phyloP scores from a whole-genome alignment of 2,329 filamentous ascomycete genomes.

The Juglanconis oblonga region DNA sequence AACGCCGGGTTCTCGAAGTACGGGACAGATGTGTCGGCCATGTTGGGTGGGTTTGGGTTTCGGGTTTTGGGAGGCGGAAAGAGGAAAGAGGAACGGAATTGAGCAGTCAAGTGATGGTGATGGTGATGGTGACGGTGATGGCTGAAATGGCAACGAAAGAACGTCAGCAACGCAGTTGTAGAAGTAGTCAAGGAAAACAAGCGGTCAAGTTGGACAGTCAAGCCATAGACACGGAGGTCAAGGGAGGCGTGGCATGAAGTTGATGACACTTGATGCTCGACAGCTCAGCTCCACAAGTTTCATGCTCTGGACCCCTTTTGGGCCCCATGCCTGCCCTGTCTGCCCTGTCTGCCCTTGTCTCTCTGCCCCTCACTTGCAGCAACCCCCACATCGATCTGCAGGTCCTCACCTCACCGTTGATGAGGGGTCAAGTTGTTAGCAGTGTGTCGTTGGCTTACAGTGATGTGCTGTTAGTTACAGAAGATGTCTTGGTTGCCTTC shows the following conservation, averaged over 20 bases:
- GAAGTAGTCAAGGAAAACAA: no score
- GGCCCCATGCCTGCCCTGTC: background rate
- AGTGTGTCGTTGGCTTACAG: no score
- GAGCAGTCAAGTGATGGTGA: background rate
- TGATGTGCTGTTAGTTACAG: background rate
- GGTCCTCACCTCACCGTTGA: conserved; percentile 2
- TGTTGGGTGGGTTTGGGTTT: background rate
- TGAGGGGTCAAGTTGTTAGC: background rate
- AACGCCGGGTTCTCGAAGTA: conserved; percentile 72
- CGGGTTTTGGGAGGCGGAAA: background rate
- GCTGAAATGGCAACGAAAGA: no score
- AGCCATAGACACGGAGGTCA: no score
- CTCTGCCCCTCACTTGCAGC: background rate
- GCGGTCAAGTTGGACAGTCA: no score
- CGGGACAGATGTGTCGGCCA: conserved; percentile 44
- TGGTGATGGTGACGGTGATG: conserved; percentile 9
- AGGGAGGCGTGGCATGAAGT: no score
- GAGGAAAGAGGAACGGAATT: background rate
- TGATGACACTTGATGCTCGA: no score
- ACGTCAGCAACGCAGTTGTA: no score
- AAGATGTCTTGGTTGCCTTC: background rate
- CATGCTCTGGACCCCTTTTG: conserved; percentile 1
- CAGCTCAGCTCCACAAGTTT: background rate
- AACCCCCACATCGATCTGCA: background rate
- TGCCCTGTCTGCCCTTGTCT: background rate